Conservation (phyloP, 177 flowering plant genomes). For the Vitis hybrid region DNA sequence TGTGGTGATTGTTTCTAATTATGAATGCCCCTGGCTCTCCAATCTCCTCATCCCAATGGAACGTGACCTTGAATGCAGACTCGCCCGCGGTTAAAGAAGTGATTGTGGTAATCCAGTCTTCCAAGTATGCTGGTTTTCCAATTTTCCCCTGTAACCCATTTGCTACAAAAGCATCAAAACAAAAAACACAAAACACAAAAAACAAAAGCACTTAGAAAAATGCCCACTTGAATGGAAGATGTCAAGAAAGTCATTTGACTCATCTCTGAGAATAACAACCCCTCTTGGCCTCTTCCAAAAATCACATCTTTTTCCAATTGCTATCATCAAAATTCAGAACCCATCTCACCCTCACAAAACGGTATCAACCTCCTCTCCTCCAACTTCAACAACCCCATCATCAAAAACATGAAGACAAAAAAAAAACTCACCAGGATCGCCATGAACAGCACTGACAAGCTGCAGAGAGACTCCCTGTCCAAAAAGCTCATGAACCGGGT, state of each 20-base stretch:
- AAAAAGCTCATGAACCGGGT: slow-evolving; percentile 27
- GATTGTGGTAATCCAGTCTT: slow-evolving; percentile 50
- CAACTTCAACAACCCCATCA: too few relatives aligned
- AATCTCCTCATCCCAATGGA: slow-evolving; percentile 59
- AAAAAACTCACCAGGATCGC: slow-evolving; percentile 22
- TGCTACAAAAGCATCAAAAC: slow-evolving; percentile 20
- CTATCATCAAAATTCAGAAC: too few relatives aligned
- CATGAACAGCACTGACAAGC: slow-evolving; percentile 36
- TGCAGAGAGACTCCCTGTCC: slow-evolving; percentile 35
- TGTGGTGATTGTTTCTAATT: slow-evolving; percentile 48
- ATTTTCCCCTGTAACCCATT: slow-evolving; percentile 43
- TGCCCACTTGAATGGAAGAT: too few relatives aligned
- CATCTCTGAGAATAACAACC: slow-evolving; percentile 10
- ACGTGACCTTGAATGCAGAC: slow-evolving; percentile 47
- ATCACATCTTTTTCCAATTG: too few relatives aligned
- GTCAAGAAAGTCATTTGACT: too few relatives aligned
- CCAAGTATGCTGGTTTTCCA: slow-evolving; percentile 50
- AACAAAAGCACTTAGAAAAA: too few relatives aligned
- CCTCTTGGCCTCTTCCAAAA: too few relatives aligned
- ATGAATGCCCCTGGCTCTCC: slow-evolving; percentile 45
- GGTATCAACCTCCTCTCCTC: too few relatives aligned
- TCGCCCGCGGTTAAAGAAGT: slow-evolving; percentile 36
- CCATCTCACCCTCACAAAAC: too few relatives aligned
- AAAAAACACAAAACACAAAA: too few relatives aligned
- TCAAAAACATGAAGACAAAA: not conserved